Conservation (phyloP, 2,329 filamentous ascomycete genomes). For the Colletotrichum sp. region DNA sequence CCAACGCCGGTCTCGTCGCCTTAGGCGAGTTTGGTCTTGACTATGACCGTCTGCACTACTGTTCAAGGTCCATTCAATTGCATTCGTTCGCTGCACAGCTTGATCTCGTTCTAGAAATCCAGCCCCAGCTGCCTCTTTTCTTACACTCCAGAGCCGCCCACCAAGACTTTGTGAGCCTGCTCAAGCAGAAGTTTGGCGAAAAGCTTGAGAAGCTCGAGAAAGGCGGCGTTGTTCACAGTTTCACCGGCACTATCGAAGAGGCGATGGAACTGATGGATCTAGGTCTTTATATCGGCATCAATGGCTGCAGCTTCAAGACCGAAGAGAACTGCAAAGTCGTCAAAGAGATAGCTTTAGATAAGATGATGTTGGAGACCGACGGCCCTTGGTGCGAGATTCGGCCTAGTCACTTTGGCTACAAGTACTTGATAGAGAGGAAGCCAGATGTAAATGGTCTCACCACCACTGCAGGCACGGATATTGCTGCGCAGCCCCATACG, state of each 20-base stretch:
- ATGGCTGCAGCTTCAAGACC: slow-evolving; percentile 96
- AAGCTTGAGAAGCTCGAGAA: slow-evolving; percentile 71
- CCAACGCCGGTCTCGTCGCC: slow-evolving; percentile 65
- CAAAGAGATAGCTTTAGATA: slow-evolving; percentile 75
- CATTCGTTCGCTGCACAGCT: slow-evolving; percentile 88
- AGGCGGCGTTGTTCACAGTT: slow-evolving; percentile 89
- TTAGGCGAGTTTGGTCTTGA: slow-evolving; percentile 97
- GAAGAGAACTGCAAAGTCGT: slow-evolving; percentile 89
- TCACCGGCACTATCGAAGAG: slow-evolving; percentile 87
- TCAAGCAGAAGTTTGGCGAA: slow-evolving; percentile 64
- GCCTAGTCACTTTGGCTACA: slow-evolving; percentile 84
- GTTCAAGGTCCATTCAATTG: slow-evolving; percentile 78
- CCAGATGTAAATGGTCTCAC: slow-evolving; percentile 28
- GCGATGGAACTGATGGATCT: slow-evolving; percentile 81
- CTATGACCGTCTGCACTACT: slow-evolving; percentile 89
- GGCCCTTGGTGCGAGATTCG: slow-evolving; percentile 98
- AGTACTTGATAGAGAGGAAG: slow-evolving; percentile 61
- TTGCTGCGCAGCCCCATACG: slow-evolving; percentile 31
- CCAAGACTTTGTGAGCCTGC: slow-evolving; percentile 77
- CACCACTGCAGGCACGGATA: slow-evolving; percentile 16
- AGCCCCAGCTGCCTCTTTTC: slow-evolving; percentile 85
- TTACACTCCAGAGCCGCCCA: slow-evolving; percentile 90
- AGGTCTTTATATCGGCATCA: slow-evolving; percentile 91
- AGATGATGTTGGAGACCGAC: slow-evolving; percentile 94
- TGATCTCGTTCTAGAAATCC: slow-evolving; percentile 70